Evolutionary conservation across 768 basidiomycete species (phyloP).

Genomic region (Kwoniella bestiolae): DNA sequence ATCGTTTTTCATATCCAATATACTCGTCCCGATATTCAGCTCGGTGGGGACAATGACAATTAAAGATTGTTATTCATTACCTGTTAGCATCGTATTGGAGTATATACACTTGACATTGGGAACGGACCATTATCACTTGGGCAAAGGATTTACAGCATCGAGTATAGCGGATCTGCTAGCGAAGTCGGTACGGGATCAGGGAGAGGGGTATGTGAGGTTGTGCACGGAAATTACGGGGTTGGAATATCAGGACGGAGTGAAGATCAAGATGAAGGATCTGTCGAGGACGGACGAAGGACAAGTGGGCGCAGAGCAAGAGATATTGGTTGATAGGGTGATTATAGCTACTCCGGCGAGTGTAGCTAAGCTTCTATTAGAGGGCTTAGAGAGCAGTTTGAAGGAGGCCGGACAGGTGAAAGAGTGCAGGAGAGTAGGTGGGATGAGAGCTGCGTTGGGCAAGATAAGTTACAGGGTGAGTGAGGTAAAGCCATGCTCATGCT

Average conservation of each 20-base stretch:
- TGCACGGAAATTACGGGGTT: conserved; percentile 29
- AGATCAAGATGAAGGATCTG: conserved; percentile 4
- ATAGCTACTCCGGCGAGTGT: conserved; percentile 76
- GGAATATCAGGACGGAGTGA: conserved; percentile 20
- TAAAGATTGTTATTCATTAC: conserved; percentile 65
- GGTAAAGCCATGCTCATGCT: too few relatives aligned
- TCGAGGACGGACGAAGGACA: not conserved
- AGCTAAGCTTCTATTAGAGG: conserved; percentile 64
- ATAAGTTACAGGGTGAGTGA: conserved; percentile 58
- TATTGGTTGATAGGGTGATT: conserved; percentile 67
- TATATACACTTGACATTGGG: conserved; percentile 73
- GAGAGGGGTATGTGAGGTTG: conserved; percentile 33
- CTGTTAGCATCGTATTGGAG: conserved; percentile 70
- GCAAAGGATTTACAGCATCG: conserved; percentile 61
- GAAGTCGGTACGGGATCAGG: conserved; percentile 24
- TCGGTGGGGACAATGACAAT: conserved; percentile 72
- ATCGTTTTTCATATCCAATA: conserved; percentile 65
- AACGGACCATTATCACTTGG: conserved; percentile 71
- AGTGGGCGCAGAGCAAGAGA: conserved; percentile 16
- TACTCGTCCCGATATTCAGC: conserved; percentile 71
- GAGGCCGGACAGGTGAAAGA: conserved; percentile 10
- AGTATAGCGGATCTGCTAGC: conserved; percentile 35
- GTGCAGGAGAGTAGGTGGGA: conserved; percentile 18
- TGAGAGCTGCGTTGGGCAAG: conserved; percentile 59
- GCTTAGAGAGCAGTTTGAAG: conserved; percentile 29